Evolutionary conservation across 768 basidiomycete genomes (phyloP).

Genomic region (Rhodotorula paludigena): DNA sequence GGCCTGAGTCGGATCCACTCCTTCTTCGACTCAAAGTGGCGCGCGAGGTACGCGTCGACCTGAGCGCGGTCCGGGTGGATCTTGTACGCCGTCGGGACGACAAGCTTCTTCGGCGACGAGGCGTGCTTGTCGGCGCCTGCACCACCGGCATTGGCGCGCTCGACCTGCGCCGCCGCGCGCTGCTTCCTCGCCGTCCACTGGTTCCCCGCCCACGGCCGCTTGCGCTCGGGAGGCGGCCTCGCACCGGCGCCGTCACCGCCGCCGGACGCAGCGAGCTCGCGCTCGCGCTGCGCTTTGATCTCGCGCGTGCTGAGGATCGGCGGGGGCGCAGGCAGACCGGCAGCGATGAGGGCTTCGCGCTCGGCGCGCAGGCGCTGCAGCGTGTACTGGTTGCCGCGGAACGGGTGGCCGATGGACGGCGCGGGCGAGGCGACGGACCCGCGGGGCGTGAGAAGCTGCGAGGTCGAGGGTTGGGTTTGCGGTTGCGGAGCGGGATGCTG

Average conservation of each 20-base stretch:
- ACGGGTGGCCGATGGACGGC: too few relatives aligned
- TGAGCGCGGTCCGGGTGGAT: slow-evolving; percentile 67
- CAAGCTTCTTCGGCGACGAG: slow-evolving; percentile 1
- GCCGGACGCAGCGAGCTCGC: not conserved
- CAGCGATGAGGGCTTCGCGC: slow-evolving; percentile 47
- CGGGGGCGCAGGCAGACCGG: not conserved
- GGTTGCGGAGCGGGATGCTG: too few relatives aligned
- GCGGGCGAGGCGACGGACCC: too few relatives aligned
- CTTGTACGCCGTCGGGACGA: slow-evolving; percentile 55
- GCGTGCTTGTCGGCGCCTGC: not conserved
- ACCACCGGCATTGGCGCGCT: not conserved
- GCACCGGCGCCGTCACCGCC: slow-evolving; percentile 53
- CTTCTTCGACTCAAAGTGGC: slow-evolving; percentile 62
- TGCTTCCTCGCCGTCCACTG: slow-evolving; percentile 38
- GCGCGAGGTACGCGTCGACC: slow-evolving; percentile 61
- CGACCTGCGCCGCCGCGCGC: not conserved
- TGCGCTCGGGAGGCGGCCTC: slow-evolving; percentile 50
- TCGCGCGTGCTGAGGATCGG: slow-evolving; percentile 39
- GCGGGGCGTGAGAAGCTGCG: too few relatives aligned
- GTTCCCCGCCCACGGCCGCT: slow-evolving; percentile 7
- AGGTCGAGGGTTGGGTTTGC: too few relatives aligned
- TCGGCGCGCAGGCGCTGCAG: slow-evolving; percentile 2
- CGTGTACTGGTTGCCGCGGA: slow-evolving; percentile 29
- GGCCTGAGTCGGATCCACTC: slow-evolving; percentile 67
- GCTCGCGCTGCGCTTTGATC: not conserved